A percentile compares a stretch with the other conserved stretches of the same genome.
phyloP scores from a whole-genome alignment of 306 rosid species.

The Malus asiatica region DNA sequence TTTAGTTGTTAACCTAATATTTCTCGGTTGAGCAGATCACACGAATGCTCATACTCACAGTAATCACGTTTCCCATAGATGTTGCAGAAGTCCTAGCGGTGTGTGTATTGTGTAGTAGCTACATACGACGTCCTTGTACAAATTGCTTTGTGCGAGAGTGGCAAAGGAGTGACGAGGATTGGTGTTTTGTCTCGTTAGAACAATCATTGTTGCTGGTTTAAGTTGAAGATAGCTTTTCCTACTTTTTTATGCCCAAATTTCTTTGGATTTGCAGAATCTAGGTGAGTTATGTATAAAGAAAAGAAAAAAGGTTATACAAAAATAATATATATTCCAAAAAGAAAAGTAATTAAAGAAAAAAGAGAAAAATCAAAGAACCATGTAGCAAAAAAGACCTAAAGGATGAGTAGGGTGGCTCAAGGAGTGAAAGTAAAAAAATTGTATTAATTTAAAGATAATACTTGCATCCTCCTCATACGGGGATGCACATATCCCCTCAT shows the following conservation, averaged over 20 bases:
- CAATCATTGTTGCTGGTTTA: neutral
- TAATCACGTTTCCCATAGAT: neutral
- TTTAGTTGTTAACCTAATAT: neutral
- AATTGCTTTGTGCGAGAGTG: slow-evolving; percentile 4
- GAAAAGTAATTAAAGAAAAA: neutral
- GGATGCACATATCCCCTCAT: no score
- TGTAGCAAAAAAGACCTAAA: neutral
- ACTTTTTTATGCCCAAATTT: slow-evolving; percentile 7
- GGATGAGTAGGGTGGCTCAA: neutral
- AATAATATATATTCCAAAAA: neutral
- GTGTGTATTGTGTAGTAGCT: neutral
- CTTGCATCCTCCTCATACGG: no score
- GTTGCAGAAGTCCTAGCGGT: neutral
- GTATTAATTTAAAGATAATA: neutral
- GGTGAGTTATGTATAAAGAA: neutral
- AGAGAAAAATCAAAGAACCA: neutral
- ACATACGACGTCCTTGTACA: neutral
- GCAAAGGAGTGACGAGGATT: slow-evolving; percentile 4
- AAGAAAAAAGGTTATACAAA: neutral
- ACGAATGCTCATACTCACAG: neutral
- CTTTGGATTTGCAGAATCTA: slow-evolving; percentile 5
- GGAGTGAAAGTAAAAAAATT: neutral
- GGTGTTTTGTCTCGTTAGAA: slow-evolving; percentile 16
- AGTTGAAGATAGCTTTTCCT: slow-evolving; percentile 10
- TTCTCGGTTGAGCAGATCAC: neutral